These are phyloP conservation scores for Pseudopyrenochaeta lycopersici DNA, from an alignment of 2,329 filamentous ascomycete species.

Conservation along the genomic window DNA sequence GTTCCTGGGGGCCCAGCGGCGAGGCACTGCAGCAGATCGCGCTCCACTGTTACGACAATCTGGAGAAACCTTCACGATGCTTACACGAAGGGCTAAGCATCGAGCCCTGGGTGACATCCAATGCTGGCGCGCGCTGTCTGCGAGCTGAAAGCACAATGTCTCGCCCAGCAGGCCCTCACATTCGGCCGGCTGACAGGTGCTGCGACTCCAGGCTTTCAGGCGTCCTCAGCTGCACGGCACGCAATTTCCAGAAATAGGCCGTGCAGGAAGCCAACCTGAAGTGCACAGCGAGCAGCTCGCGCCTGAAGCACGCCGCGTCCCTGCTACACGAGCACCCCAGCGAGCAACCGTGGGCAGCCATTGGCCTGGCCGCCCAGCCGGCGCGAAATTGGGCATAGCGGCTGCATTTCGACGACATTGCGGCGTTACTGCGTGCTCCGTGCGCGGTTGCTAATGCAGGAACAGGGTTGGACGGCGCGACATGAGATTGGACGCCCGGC, in stretches of 20 bases:
- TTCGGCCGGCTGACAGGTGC: not conserved
- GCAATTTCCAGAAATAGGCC: conserved; percentile 10
- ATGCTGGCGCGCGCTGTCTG: too few relatives aligned
- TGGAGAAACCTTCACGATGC: conserved; percentile 10
- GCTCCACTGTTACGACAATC: conserved; percentile 14
- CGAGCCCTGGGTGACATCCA: too few relatives aligned
- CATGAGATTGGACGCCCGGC: conserved; percentile 20
- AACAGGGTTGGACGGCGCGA: conserved; percentile 19
- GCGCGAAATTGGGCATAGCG: conserved; percentile 7
- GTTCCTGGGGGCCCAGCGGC: conserved; percentile 7
- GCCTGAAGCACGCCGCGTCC: conserved; percentile 1
- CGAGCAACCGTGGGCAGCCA: not conserved
- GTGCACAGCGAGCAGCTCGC: not conserved
- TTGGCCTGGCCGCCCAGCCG: not conserved
- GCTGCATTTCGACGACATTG: conserved; percentile 2
- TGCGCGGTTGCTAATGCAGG: conserved; percentile 28
- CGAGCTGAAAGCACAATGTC: not conserved
- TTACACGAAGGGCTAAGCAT: not conserved
- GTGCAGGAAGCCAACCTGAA: not conserved
- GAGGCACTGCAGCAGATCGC: conserved; percentile 10
- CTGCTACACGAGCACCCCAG: conserved; percentile 1
- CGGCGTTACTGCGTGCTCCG: conserved; percentile 9
- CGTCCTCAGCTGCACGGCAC: not conserved
- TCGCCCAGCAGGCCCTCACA: not conserved
- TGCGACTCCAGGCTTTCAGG: conserved; percentile 3